Evolutionary conservation across 2,329 filamentous ascomycete genomes (phyloP).

Genomic region (Emergomyces orientalis): DNA sequence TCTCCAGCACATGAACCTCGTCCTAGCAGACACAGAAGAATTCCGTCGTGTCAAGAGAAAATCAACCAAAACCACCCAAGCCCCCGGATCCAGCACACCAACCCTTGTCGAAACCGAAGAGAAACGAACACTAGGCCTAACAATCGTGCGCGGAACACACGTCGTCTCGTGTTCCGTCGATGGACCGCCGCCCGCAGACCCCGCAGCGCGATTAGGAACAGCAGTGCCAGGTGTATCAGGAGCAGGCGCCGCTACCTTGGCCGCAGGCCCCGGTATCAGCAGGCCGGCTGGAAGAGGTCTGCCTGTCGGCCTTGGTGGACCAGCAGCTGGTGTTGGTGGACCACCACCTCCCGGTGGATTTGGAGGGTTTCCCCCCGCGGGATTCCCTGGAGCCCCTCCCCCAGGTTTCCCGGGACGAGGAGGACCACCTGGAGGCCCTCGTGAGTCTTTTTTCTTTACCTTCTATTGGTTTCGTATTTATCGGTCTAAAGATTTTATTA

Average conservation of each 20-base stretch:
- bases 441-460: slow-evolving; percentile 35
- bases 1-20: slow-evolving; percentile 90
- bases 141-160: slow-evolving; percentile 87
- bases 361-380: slow-evolving; percentile 36
- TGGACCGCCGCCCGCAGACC: slow-evolving; percentile 88
- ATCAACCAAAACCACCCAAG: slow-evolving; percentile 57
- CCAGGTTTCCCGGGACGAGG: slow-evolving; percentile 44
- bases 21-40: slow-evolving; percentile 96
- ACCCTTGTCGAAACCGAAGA: slow-evolving; percentile 77
- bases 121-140: slow-evolving; percentile 91
- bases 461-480: slow-evolving; percentile 12
- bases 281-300: slow-evolving; percentile 80
- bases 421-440: slow-evolving; percentile 42
- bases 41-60: slow-evolving; percentile 86
- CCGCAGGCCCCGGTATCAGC: slow-evolving; percentile 79
- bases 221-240: slow-evolving; percentile 55
- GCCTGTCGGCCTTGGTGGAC: slow-evolving; percentile 76
- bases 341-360: slow-evolving; percentile 56
- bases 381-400: slow-evolving; percentile 39
- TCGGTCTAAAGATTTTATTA: background rate
- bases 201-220: slow-evolving; percentile 77
- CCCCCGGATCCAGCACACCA: slow-evolving; percentile 51
- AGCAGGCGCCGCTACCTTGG: slow-evolving; percentile 55
- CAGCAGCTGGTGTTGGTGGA: slow-evolving; percentile 77
- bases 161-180: slow-evolving; percentile 94